Percentiles rank a stretch among this genome's conserved stretches.
Evolutionary conservation across 495 filamentous ascomycete genomes (phyloP).

Genomic region (Annulohypoxylon maeteangense): DNA sequence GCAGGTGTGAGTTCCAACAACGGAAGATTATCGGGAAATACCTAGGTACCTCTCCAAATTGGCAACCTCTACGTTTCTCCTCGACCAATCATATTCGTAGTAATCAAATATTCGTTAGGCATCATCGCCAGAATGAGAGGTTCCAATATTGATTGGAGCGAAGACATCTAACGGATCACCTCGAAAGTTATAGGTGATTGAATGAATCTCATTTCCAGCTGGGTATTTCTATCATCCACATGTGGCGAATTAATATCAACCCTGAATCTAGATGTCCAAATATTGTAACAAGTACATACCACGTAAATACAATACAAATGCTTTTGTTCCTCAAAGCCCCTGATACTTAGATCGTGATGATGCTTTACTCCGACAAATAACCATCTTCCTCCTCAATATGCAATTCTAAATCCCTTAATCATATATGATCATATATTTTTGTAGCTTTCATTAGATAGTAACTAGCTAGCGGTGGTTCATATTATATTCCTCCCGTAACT

Average conservation of each 20-base stretch:
- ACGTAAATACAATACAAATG: conserved; percentile 17
- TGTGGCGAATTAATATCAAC: neutral
- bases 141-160: neutral
- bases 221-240: conserved; percentile 13
- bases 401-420: conserved; percentile 6
- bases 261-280: neutral
- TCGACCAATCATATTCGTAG: conserved; percentile 18
- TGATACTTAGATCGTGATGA: neutral
- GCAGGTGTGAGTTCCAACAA: conserved; percentile 5
- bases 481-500: conserved; percentile 27
- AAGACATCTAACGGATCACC: neutral
- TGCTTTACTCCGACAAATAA: conserved; percentile 8
- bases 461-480: conserved; percentile 27
- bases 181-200: neutral
- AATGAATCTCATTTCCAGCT: neutral
- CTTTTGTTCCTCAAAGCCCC: neutral
- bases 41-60: conserved; percentile 1
- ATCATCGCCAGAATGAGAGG: neutral
- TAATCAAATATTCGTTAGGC: conserved; percentile 1
- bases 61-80: neutral
- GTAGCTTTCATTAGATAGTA: conserved; percentile 29
- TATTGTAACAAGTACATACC: neutral
- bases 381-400: neutral
- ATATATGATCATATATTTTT: conserved; percentile 21
- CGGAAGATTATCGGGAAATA: conserved; percentile 33